A percentile compares a stretch with the other conserved stretches of the same genome.
Evolutionary conservation across 768 basidiomycete genomes (phyloP).

Genomic region (Bullera alba): DNA sequence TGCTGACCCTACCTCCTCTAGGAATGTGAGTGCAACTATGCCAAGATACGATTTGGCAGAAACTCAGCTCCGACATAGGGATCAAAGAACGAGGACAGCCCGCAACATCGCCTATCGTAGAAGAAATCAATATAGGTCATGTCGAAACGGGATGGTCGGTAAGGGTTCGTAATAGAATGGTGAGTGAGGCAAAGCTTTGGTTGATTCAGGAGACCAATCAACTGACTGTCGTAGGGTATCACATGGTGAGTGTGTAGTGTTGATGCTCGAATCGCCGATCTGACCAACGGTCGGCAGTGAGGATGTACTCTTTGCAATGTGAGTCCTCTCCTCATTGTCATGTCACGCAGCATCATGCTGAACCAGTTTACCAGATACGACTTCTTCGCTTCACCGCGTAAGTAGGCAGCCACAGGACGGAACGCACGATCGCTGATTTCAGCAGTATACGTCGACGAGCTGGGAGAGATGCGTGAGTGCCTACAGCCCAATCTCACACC

Average conservation of each 20-base stretch:
- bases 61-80: slow-evolving; percentile 18
- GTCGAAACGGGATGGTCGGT: slow-evolving; percentile 45
- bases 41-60: not conserved
- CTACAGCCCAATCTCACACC: not conserved
- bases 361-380: slow-evolving; percentile 28
- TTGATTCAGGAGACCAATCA: not conserved
- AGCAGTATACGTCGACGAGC: slow-evolving; percentile 45
- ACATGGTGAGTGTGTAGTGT: slow-evolving; percentile 28
- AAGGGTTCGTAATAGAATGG: slow-evolving; percentile 44
- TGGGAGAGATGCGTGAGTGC: slow-evolving; percentile 43
- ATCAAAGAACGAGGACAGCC: slow-evolving; percentile 47
- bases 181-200: slow-evolving; percentile 7
- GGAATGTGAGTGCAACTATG: slow-evolving; percentile 30
- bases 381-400: slow-evolving; percentile 45
- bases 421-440: not conserved
- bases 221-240: slow-evolving; percentile 27
- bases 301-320: slow-evolving; percentile 45
- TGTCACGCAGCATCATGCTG: not conserved
- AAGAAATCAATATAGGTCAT: slow-evolving; percentile 44
- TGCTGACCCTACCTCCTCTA: not conserved
- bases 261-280: not conserved
- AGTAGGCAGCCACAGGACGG: slow-evolving; percentile 1
- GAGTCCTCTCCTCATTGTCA: slow-evolving; percentile 2
- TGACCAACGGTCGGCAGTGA: slow-evolving; percentile 15
- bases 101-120: slow-evolving; percentile 44